Evolutionary conservation across 768 basidiomycete species (phyloP).

Genomic region (Suillus clintonianus): DNA sequence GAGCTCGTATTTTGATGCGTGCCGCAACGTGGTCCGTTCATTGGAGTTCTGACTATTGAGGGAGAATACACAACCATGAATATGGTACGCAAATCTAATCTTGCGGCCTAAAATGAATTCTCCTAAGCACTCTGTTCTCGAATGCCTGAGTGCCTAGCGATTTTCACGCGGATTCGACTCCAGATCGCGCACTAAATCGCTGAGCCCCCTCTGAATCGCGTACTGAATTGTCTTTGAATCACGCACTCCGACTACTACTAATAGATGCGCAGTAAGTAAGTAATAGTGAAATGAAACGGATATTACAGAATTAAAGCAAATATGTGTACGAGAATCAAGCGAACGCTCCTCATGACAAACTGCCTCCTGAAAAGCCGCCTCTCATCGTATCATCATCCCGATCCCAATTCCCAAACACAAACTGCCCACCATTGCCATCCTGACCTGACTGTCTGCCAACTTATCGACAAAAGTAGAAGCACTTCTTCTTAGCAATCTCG

Average conservation of each 20-base stretch:
- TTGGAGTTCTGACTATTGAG: background rate
- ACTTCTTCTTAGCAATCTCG: slow-evolving; percentile 24
- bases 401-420: slow-evolving; percentile 49
- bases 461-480: slow-evolving; percentile 24
- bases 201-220: background rate
- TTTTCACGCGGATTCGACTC: background rate
- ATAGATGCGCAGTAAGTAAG: background rate
- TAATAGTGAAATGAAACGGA: slow-evolving; percentile 1
- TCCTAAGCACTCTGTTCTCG: background rate
- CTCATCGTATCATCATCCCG: slow-evolving; percentile 36
- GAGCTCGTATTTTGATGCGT: background rate
- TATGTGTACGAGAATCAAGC: background rate
- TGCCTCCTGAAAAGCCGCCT: background rate
- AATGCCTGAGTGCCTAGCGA: background rate
- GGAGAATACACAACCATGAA: background rate
- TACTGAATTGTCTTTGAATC: background rate
- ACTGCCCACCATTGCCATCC: slow-evolving; percentile 39
- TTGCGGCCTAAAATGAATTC: background rate
- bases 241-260: background rate
- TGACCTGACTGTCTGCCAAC: slow-evolving; percentile 29
- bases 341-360: background rate
- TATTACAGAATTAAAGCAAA: background rate
- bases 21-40: background rate
- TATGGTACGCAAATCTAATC: background rate
- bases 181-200: background rate